Conservation (phyloP, 2,329 filamentous ascomycete species). For the Microdochium nivale region DNA sequence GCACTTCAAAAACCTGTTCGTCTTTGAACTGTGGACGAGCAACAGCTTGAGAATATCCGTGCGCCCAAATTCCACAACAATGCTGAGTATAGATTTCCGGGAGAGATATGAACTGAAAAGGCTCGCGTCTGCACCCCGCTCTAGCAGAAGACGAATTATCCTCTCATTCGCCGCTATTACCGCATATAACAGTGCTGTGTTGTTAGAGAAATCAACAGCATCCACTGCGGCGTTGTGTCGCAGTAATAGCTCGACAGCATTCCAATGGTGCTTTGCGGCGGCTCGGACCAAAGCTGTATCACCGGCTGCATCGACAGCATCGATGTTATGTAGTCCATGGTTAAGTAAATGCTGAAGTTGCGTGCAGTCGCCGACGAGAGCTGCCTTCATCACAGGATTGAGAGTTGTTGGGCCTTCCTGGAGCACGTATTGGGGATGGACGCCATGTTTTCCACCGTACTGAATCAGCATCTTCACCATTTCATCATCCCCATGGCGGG, state of each 20-base stretch:
- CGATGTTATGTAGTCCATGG: not conserved
- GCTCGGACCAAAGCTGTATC: not conserved
- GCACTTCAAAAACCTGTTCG: not conserved
- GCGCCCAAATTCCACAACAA: not conserved
- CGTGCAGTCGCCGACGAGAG: not conserved
- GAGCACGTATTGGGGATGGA: not conserved
- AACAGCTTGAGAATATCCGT: not conserved
- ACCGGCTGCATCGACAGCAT: not conserved
- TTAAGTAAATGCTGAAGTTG: not conserved
- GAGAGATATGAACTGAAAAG: not conserved
- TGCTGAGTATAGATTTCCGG: not conserved
- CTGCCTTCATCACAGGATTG: not conserved
- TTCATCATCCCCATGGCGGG: not conserved
- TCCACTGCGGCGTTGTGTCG: not conserved
- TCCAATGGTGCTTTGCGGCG: not conserved
- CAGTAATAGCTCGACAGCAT: not conserved
- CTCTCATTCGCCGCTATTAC: not conserved
- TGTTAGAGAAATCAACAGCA: not conserved
- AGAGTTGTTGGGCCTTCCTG: not conserved
- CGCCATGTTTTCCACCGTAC: not conserved
- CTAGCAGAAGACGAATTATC: not conserved
- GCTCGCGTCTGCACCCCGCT: not conserved
- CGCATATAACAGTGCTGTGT: not conserved
- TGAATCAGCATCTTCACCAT: not conserved
- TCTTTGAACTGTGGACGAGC: not conserved